These are phyloP conservation scores for Sphaerulina vaccinii DNA, from an alignment of 2,329 filamentous ascomycete species.

Conservation along the genomic window DNA sequence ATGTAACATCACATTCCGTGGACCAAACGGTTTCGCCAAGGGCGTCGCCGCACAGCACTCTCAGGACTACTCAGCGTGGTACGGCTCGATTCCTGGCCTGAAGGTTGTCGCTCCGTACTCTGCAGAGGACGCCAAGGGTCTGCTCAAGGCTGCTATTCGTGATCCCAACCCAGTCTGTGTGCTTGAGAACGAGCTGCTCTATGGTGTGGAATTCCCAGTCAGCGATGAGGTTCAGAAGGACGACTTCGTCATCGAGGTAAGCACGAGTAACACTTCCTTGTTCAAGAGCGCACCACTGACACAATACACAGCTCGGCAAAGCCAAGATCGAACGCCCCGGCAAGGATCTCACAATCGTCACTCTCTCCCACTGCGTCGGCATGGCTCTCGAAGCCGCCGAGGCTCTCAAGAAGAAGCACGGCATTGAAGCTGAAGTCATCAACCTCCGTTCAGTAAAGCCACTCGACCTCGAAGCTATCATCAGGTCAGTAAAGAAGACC, in stretches of 20 bases:
- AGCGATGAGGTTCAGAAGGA: constrained; percentile 92
- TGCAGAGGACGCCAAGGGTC: constrained; percentile 95
- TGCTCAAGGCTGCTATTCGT: constrained; percentile 95
- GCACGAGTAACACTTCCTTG: constrained; percentile 17
- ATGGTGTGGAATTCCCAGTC: constrained; percentile 95
- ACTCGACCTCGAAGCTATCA: constrained; percentile 88
- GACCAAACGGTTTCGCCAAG: constrained; percentile 94
- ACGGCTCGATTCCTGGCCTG: constrained; percentile 93
- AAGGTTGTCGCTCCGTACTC: constrained; percentile 98
- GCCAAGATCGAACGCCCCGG: constrained; percentile 97
- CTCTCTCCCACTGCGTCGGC: constrained; percentile 91
- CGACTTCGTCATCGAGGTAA: constrained; percentile 85
- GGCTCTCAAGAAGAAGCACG: constrained; percentile 92
- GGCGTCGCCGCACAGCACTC: constrained; percentile 98
- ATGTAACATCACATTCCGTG: constrained; percentile 99
- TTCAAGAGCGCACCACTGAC: no score
- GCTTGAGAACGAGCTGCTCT: constrained; percentile 64
- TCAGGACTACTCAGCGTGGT: constrained; percentile 98
- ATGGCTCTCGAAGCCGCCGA: constrained; percentile 87
- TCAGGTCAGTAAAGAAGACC: constrained; percentile 99
- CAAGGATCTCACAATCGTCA: constrained; percentile 94
- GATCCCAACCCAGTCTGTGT: constrained; percentile 95
- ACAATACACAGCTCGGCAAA: constrained; percentile 70
- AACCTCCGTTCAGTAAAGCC: constrained; percentile 98
- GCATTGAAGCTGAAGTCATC: constrained; percentile 92